phyloP scores from a whole-genome alignment of 1,284 basidiomycete species.

The Sphagnurus paluster region DNA sequence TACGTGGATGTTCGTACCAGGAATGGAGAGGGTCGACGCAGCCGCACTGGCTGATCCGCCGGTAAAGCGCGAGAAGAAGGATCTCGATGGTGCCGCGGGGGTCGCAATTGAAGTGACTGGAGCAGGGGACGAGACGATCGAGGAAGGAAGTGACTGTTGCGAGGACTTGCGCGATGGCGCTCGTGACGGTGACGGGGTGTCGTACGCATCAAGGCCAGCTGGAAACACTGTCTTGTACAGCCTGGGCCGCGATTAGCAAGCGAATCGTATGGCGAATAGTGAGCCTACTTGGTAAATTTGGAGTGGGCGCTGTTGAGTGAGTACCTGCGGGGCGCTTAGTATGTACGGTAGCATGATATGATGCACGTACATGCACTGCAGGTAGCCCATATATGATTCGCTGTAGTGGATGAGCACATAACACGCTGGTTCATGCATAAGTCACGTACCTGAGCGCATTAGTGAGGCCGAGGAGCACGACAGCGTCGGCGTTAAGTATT shows the following conservation, averaged over 20 bases:
- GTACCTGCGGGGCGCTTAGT: conserved; percentile 6
- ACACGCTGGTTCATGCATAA: background rate
- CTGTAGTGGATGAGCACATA: conserved; percentile 32
- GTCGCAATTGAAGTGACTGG: conserved; percentile 28
- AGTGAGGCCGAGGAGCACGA: conserved; percentile 67
- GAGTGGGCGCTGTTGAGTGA: conserved; percentile 57
- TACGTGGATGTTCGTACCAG: conserved; percentile 12
- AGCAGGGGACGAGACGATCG: conserved; percentile 23
- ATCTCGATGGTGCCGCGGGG: conserved; percentile 17
- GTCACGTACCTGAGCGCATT: conserved; percentile 61
- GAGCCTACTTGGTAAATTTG: conserved; percentile 64
- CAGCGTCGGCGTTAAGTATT: conserved; percentile 67
- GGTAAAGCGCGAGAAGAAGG: conserved; percentile 34
- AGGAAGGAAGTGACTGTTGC: conserved; percentile 22
- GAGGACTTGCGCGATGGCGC: conserved; percentile 36
- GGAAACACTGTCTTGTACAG: conserved; percentile 76
- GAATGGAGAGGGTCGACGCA: background rate
- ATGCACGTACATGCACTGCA: conserved; percentile 63
- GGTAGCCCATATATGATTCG: conserved; percentile 76
- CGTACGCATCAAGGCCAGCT: conserved; percentile 54
- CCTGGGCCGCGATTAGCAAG: conserved; percentile 31
- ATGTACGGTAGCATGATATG: background rate
- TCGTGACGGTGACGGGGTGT: conserved; percentile 48
- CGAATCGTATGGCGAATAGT: background rate
- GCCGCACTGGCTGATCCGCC: conserved; percentile 1